Base-by-base conservation (phyloP, 345 rosid genomes). In the Sapria himalayana region DNA sequence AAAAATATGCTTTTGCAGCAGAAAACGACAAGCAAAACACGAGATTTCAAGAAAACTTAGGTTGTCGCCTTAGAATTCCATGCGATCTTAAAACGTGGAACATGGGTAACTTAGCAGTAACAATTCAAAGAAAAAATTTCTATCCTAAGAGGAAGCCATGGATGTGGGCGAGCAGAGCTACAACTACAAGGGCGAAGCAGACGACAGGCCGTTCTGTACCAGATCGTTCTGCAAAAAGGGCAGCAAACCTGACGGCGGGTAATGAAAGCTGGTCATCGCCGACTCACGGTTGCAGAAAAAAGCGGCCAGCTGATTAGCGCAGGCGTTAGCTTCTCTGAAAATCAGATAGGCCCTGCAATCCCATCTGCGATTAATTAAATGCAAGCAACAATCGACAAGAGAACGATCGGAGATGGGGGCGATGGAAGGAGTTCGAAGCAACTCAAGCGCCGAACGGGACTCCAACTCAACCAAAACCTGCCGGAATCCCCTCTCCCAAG, bases 401-500 rank as follows among this genome's bases (percentile, higher is more conserved):
- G 42, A 32, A 9, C 29, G 39, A 42, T 67, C 21, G 2, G 57
- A 46, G 52, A 58, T 58, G 29, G 8, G 33, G 9, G 1, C 15
- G 18, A 24, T 0, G 1, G 56, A 40, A 15, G 18, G 27, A 24
- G 19, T 34, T 49, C 50, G 47, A 25, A 75, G 55, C 52, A 50
- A 47, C 17, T 52, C 39, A 17, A 63, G 19, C 29, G 62, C 63
- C n/a, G 20, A 16, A 17, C 2, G 25, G 31, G 58, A 70, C 29
- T 56, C 58, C 0, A 60, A 54, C 56, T 67, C 61, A 50, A 67
- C 56, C 33, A 48, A 40, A 22, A 75, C 63, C 44, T 51, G 49
- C 52, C 55, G 46, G 29, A 36, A 67, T n/a, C 71, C 71, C 29
- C 37, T 7, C 13, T 61, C 70, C 78, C 70, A 65, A 4, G 70